Base-by-base conservation (phyloP, 2,329 filamentous ascomycete genomes). In the Tolypocladium endophyticum region DNA sequence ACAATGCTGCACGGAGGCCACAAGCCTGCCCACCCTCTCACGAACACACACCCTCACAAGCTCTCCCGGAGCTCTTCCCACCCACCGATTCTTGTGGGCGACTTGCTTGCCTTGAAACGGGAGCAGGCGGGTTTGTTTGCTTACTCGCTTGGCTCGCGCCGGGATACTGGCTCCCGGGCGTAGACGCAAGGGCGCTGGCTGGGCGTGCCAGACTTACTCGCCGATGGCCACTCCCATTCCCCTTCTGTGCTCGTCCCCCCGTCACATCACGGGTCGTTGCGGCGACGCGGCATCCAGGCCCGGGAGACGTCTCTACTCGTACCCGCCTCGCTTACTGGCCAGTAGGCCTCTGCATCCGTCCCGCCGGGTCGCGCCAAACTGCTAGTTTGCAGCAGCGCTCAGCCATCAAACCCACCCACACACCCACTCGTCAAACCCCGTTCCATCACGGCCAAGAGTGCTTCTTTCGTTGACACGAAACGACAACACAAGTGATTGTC, bases 321-420 rank as follows among this genome's bases (percentile, higher is more conserved):
- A 30, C 47, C 36, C n/a, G n/a, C 47, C 47, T 39, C 35, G 54
- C 23, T 56, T 38, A 56, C n/a, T 43, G 54, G 54, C 54, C 35
- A 56, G 35, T 23, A 30, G 14, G 36, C 47, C 47, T 50, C 39
- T 50, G 59, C 55, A 61, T 56, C 59, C 59, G 59, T 58, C 54
- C 52, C 36, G 56, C 59, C 38, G 59, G 56, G 59, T 39, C 59
- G 57, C 57, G 56, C 56, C 59, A 58, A 52, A 33, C 41, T 23
- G 41, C 54, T 59, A 58, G 57, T 41, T 35, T 54, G 53, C 56
- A 55, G 20, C 52, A 25, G 20, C 36, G 35, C 50, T 38, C 54
- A 56, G 54, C 54, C n/a, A 39, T 52, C 47, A 52, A 52, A 52
- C 47, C 47, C 47, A 47, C 39, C 41, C 55, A 43, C 39, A 6